Percentiles rank a stretch among this genome's conserved stretches.
Conservation (phyloP, 202 grass and related monocot species). For the Saccharum hybrid region DNA sequence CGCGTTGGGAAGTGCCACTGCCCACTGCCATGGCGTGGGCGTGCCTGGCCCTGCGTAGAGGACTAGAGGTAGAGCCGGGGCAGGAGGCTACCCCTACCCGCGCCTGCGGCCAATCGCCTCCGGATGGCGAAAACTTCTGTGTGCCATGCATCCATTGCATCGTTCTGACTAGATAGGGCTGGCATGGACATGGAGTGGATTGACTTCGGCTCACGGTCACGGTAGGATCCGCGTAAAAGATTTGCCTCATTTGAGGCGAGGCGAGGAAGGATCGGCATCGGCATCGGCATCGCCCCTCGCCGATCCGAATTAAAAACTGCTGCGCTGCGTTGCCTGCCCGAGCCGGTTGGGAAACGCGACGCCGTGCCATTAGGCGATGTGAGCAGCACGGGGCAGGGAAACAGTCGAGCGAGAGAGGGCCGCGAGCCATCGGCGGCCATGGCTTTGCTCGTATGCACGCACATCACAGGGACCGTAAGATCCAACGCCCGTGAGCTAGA, state of each 20-base stretch:
- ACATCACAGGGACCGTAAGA: conserved; percentile 22
- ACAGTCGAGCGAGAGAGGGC: background rate
- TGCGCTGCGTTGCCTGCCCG: background rate
- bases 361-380: conserved; percentile 26
- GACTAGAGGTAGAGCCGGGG: background rate
- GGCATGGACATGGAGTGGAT: conserved; percentile 33
- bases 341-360: conserved; percentile 39
- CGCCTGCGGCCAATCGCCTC: conserved; percentile 38
- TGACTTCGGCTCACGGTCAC: conserved; percentile 34
- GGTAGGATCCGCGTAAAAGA: conserved; percentile 40
- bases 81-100: background rate
- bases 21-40: conserved; percentile 1
- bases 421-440: background rate
- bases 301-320: conserved; percentile 26
- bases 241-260: background rate
- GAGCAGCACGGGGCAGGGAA: conserved; percentile 15
- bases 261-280: background rate
- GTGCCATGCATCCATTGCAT: background rate
- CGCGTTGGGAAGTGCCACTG: conserved; percentile 48
- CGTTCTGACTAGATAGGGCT: background rate
- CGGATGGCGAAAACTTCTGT: background rate
- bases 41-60: too few relatives aligned
- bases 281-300: background rate
- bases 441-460: background rate
- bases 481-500: conserved; percentile 49